A percentile compares a stretch with the other conserved stretches of the same genome.
Conservation (phyloP, 805 yeast species). For the Candida sanyiensis region DNA sequence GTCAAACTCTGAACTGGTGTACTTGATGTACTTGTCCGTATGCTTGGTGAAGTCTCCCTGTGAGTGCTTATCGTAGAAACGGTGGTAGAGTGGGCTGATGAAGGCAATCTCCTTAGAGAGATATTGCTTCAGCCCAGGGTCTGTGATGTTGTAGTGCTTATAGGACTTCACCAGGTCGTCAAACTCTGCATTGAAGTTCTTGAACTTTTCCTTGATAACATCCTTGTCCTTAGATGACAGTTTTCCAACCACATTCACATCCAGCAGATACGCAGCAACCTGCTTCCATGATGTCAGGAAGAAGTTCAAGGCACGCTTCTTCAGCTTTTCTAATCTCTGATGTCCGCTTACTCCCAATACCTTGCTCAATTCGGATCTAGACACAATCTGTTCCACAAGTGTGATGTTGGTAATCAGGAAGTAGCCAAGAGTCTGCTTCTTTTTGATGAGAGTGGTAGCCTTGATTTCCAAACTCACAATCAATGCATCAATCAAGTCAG, state of each 20-base stretch:
- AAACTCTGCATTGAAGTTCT: slow-evolving; percentile 73
- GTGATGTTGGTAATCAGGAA: slow-evolving; percentile 66
- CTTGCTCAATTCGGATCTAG: slow-evolving; percentile 49
- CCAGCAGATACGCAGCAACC: slow-evolving; percentile 72
- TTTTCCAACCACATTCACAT: slow-evolving; percentile 62
- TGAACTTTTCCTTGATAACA: slow-evolving; percentile 76
- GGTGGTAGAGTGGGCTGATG: slow-evolving; percentile 76
- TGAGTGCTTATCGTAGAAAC: slow-evolving; percentile 75
- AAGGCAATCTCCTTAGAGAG: slow-evolving; percentile 67
- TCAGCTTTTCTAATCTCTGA: slow-evolving; percentile 59
- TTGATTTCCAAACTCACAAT: slow-evolving; percentile 58
- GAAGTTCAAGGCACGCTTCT: slow-evolving; percentile 65
- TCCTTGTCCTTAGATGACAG: slow-evolving; percentile 70
- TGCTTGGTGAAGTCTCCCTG: slow-evolving; percentile 68
- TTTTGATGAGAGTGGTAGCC: slow-evolving; percentile 34
- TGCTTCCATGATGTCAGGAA: slow-evolving; percentile 77
- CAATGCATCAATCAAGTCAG: slow-evolving; percentile 76
- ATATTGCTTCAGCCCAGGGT: slow-evolving; percentile 55
- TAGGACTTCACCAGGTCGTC: slow-evolving; percentile 70
- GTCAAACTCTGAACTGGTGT: slow-evolving; percentile 44
- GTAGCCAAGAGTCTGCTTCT: slow-evolving; percentile 51
- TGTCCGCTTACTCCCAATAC: slow-evolving; percentile 55
- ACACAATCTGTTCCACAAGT: slow-evolving; percentile 67
- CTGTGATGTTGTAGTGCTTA: slow-evolving; percentile 59
- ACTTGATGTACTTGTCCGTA: slow-evolving; percentile 63